Conservation (phyloP, 2,329 filamentous ascomycete species). For the Stemphylium beticola region DNA sequence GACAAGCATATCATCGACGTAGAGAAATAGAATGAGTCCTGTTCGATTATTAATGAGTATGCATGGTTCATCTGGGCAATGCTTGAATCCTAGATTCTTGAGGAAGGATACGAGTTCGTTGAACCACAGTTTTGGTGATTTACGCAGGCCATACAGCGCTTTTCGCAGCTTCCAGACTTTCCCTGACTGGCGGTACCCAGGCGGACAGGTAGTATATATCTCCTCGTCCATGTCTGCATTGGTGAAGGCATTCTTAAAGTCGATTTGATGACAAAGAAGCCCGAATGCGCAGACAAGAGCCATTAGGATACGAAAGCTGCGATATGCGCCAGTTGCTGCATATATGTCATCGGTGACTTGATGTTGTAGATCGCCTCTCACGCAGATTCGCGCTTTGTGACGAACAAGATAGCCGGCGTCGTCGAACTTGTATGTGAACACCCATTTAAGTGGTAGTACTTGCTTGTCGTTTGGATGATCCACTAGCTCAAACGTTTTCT, state of each 20-base stretch:
- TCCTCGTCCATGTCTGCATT: conserved; percentile 14
- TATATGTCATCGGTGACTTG: conserved; percentile 5
- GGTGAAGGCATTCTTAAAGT: conserved; percentile 17
- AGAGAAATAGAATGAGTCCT: no score
- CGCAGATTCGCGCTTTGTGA: conserved; percentile 16
- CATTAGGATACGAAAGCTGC: conserved; percentile 9
- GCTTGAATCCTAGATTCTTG: no score
- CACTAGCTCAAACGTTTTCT: no score
- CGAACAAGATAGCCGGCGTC: conserved; percentile 1
- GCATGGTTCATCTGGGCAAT: no score
- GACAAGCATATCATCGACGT: no score
- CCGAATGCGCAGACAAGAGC: conserved; percentile 8
- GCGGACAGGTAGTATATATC: conserved; percentile 6
- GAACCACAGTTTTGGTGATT: no score
- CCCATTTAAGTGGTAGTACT: neutral
- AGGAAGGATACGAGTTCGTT: no score
- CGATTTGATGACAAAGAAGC: conserved; percentile 12
- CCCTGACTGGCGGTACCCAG: neutral
- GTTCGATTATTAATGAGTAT: no score
- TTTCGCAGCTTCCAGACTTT: no score
- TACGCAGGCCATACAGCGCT: no score
- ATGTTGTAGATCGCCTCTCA: conserved; percentile 17
- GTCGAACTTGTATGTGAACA: neutral
- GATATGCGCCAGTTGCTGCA: conserved; percentile 11
- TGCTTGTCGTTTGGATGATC: neutral